Conservation (phyloP, 1,284 basidiomycete species). For the Austroboletus niveus region DNA sequence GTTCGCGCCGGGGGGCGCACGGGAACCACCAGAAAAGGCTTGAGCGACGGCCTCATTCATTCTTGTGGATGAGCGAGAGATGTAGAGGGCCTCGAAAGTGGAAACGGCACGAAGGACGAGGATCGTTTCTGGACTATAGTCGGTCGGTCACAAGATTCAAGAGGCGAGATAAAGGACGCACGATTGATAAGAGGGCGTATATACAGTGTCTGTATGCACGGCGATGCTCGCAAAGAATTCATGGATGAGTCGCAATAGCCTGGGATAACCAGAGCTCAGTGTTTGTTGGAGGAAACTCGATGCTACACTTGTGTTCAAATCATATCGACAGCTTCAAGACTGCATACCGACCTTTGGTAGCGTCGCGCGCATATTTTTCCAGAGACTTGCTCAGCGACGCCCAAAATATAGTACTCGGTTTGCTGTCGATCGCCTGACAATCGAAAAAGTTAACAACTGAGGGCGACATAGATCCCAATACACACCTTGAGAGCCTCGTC, state of each 20-base stretch:
- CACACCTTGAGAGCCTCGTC: constrained; percentile 88
- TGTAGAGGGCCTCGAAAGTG: constrained; percentile 80
- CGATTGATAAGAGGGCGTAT: constrained; percentile 83
- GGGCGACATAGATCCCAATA: not conserved
- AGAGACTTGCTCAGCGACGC: constrained; percentile 75
- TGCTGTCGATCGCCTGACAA: constrained; percentile 76
- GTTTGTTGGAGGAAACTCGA: constrained; percentile 87
- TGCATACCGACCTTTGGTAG: constrained; percentile 59
- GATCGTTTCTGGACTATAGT: constrained; percentile 89
- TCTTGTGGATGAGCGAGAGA: constrained; percentile 78
- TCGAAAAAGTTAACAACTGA: constrained; percentile 4
- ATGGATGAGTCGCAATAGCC: constrained; percentile 85
- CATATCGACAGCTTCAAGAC: not conserved
- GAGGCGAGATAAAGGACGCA: constrained; percentile 29
- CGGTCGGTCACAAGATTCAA: constrained; percentile 41
- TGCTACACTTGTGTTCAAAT: constrained; percentile 38
- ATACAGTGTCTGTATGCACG: constrained; percentile 91
- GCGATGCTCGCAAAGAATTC: constrained; percentile 95
- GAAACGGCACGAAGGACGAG: constrained; percentile 81
- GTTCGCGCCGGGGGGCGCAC: constrained; percentile 67
- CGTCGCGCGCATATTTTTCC: constrained; percentile 77
- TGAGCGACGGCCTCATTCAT: constrained; percentile 79
- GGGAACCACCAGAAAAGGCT: constrained; percentile 65
- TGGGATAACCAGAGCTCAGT: constrained; percentile 81
- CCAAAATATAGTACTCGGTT: constrained; percentile 92